Base-by-base conservation (phyloP, 1,284 basidiomycete species). In the Peniophora sp. region DNA sequence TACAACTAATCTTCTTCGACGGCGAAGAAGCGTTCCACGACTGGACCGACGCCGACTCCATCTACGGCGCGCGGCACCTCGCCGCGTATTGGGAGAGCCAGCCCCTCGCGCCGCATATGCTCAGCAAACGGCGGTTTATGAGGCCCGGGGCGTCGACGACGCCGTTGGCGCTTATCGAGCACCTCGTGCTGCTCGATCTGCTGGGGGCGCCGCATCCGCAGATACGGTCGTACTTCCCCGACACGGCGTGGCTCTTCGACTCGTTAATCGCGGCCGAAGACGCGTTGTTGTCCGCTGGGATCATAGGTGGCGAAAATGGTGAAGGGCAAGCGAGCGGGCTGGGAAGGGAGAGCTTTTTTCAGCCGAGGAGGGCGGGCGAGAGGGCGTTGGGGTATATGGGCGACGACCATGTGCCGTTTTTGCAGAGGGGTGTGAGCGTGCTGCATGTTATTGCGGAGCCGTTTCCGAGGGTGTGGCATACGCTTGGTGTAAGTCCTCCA, bases 1-100 rank as follows among this genome's bases (percentile, higher is more conserved):
- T 99, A 14, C 94, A 98, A 64, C 73, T 99, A n/a, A 74, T 99
- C 18, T 97, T 99, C 63, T 95, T 99, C 55, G 97, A 99, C 61
- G 97, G 97, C 3, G 97, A 99, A 66, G 97, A 99, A 67, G 97
- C 97, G 0, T 98, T 95, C 67, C 74, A 83, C 34, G 73, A 80
- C 36, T 99, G 97, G 97, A 92, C 93, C 1, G 76, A 76, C 34
- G 82, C 77, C 0, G 97, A 99, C 67, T 95, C 91, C 1, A 85
- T 95, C 46, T 99, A 99, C 64, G 97, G 97, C 20, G 86, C 94
- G 39, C 82, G 88, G 57, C 89, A 97, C 66, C 76, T 97, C 20
- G 92, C 93, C 3, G 71, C 85, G 46, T 81, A 81, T 62, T 97
- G 95, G 95, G 73, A 76, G 12, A 72, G 74, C 0, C 80, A 81